Evolutionary conservation across 208 protist species (phyloP).

Genomic region (Trypanosoma vivax): DNA sequence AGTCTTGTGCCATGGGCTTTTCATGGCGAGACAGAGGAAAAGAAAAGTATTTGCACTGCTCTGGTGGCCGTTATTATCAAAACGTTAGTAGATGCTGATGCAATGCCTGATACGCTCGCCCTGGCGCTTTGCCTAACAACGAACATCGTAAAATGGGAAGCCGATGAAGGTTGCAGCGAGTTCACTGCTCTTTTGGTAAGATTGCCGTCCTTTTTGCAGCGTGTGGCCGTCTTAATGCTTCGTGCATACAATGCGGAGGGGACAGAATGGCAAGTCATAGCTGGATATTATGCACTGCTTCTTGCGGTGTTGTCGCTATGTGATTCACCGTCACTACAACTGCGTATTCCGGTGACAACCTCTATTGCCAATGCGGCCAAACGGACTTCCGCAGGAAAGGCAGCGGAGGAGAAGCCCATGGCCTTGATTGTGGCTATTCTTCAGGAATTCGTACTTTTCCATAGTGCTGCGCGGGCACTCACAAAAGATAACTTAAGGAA

Average conservation of each 20-base stretch:
- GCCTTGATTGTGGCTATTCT: conserved; percentile 67
- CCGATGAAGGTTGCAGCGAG: background rate
- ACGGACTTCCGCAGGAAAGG: conserved; percentile 17
- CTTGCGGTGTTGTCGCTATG: conserved; percentile 57
- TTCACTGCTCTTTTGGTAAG: conserved; percentile 20
- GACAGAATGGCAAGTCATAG: conserved; percentile 56
- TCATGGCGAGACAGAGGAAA: background rate
- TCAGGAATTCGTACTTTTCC: conserved; percentile 86
- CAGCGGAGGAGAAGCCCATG: conserved; percentile 41
- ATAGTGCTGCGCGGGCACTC: conserved; percentile 60
- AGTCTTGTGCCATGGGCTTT: conserved; percentile 23
- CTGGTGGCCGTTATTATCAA: conserved; percentile 8
- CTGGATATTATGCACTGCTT: conserved; percentile 77
- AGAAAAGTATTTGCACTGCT: background rate
- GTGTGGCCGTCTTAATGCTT: conserved; percentile 11
- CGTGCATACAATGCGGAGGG: conserved; percentile 14
- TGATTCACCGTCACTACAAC: conserved; percentile 6
- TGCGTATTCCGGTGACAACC: conserved; percentile 59
- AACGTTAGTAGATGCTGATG: conserved; percentile 4
- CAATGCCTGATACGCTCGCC: conserved; percentile 23
- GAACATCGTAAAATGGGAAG: conserved; percentile 72
- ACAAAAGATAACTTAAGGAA: conserved; percentile 45
- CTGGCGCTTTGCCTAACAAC: conserved; percentile 66
- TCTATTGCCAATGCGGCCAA: conserved; percentile 39
- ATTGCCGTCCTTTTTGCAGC: conserved; percentile 5